Base-by-base conservation (phyloP, 768 basidiomycete species). In the Plicaturopsis crispa region DNA sequence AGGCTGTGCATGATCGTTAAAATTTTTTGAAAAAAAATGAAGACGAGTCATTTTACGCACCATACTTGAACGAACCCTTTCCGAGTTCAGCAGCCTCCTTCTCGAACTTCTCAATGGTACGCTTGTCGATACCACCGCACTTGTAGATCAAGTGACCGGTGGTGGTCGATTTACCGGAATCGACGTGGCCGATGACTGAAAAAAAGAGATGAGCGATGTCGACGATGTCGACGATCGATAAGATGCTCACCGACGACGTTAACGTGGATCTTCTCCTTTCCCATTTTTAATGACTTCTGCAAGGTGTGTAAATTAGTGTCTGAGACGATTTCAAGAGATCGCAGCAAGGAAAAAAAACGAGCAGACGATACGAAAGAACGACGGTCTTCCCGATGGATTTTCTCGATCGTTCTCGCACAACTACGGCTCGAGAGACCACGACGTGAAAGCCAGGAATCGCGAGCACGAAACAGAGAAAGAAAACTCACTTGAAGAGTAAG, bases 111-210 rank as follows among this genome's bases (percentile, higher is more conserved):
- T 93, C 91, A 52, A 94, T 93, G 63, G 90, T 92, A 82, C 91
- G 91, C 80, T 98, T 99, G 67, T 99, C 96, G 75, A 99, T 99
- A 87, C 96, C 96, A 83, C 96, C 96, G 67, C 96, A 99, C 84
- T 99, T 96, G 89, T 97, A 98, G 83, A 98, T 98, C 75, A 99
- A 78, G 75, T 99, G 96, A 52, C 96, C 96, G 54, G 96, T 99
- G 60, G 96, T 99, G 71, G 96, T 99, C 43, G 94, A 98, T 75
- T 98, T 99, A 53, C 94, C 94, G 65, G 94, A 97, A 75, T 97
- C 92, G 88, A 93, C 90, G 76, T 93, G 92, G 51, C 93, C 92
- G 73, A 94, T 94, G 69, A 93, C 91, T 87, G 59, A 23, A 51
- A 51, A 34, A 46, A 53, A 60, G 39, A 56, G 47, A 57, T 58